Conservation (phyloP, 129 eudicot species). For the Cynara cardunculus region DNA sequence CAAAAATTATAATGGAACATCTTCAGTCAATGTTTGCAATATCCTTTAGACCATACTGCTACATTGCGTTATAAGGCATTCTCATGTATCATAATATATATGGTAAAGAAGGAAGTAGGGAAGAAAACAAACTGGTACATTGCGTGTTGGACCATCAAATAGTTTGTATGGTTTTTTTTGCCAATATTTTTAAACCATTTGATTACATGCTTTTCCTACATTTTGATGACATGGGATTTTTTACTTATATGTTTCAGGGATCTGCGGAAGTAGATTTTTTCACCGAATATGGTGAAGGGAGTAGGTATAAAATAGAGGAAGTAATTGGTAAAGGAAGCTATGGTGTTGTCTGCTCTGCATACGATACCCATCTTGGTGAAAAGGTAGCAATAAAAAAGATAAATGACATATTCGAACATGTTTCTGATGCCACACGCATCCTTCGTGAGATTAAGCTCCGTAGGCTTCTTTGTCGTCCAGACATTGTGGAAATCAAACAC, state of each 20-base stretch:
- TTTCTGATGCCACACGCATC: conserved; percentile 91
- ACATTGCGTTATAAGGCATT: background rate
- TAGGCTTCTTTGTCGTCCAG: conserved; percentile 93
- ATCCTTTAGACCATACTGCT: background rate
- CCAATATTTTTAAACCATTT: background rate
- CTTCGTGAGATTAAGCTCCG: conserved; percentile 93
- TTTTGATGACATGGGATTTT: background rate
- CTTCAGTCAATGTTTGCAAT: too few species aligned
- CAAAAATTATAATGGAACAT: too few species aligned
- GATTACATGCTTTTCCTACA: background rate
- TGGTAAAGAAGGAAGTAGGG: background rate
- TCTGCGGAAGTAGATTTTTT: conserved; percentile 80
- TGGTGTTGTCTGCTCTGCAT: conserved; percentile 92
- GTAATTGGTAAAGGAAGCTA: conserved; percentile 95
- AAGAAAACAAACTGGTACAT: background rate
- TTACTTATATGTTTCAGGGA: conserved; percentile 41
- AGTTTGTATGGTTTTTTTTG: background rate
- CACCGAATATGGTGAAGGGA: conserved; percentile 96
- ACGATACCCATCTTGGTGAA: conserved; percentile 88
- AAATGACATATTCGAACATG: conserved; percentile 87
- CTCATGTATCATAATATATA: background rate
- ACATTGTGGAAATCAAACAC: conserved; percentile 92
- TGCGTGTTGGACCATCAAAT: background rate
- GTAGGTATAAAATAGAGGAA: conserved; percentile 83
- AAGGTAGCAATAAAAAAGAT: conserved; percentile 92